phyloP scores from a whole-genome alignment of 371 early-diverging fungal genomes.

The Lichtheimia ornata region DNA sequence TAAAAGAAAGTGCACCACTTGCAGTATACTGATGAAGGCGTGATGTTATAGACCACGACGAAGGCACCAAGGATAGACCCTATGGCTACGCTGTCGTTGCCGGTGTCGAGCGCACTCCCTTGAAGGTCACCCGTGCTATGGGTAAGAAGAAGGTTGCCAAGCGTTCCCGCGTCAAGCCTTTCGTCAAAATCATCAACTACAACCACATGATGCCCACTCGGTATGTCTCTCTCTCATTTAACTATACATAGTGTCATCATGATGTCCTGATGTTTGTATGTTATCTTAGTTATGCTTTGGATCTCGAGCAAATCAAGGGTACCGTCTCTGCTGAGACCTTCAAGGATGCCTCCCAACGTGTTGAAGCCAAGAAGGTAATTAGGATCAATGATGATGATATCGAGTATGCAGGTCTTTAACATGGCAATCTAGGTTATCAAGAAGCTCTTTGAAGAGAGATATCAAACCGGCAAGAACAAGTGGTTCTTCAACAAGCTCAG shows the following conservation, averaged over 20 bases:
- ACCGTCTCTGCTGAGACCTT: slow-evolving; percentile 85
- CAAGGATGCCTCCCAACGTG: slow-evolving; percentile 93
- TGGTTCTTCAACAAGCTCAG: slow-evolving; percentile 99
- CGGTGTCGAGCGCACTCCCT: slow-evolving; percentile 95
- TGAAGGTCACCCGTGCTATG: slow-evolving; percentile 95
- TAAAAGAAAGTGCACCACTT: background rate
- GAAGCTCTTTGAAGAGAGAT: slow-evolving; percentile 93
- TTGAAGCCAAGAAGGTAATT: slow-evolving; percentile 80
- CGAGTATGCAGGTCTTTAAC: too few relatives aligned
- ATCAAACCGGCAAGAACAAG: slow-evolving; percentile 98
- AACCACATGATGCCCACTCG: slow-evolving; percentile 99
- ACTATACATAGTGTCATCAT: background rate
- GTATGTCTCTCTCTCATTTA: slow-evolving; percentile 34
- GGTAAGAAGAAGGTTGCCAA: slow-evolving; percentile 92
- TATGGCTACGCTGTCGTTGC: slow-evolving; percentile 98
- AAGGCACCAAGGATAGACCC: slow-evolving; percentile 89
- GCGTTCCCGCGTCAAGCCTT: slow-evolving; percentile 96
- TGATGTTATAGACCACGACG: slow-evolving; percentile 64
- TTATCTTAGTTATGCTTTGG: slow-evolving; percentile 67
- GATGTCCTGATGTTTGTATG: background rate
- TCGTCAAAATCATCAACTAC: slow-evolving; percentile 98
- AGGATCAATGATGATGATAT: background rate
- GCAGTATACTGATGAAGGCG: background rate
- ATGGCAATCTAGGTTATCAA: slow-evolving; percentile 63
- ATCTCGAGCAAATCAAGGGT: slow-evolving; percentile 87